A percentile compares a stretch with the other conserved stretches of the same genome.
Evolutionary conservation across 495 filamentous ascomycete genomes (phyloP).

Genomic region (Podospora appendiculata): DNA sequence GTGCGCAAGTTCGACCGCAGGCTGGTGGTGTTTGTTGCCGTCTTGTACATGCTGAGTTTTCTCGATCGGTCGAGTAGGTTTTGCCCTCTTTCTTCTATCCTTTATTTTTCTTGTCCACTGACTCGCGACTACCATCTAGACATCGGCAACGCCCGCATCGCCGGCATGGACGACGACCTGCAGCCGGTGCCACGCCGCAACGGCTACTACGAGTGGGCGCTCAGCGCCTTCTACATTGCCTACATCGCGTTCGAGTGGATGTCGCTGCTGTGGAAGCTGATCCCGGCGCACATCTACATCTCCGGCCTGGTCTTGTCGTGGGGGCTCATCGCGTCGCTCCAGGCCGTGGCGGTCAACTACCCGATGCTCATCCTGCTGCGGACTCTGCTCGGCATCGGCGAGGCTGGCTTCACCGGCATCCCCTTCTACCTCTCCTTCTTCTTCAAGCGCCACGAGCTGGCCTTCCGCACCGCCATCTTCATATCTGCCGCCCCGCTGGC

Average conservation of each 20-base stretch:
- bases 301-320: slow-evolving; percentile 58
- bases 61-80: slow-evolving; percentile 67
- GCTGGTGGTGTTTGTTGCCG: slow-evolving; percentile 71
- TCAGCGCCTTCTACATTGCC: slow-evolving; percentile 69
- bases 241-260: slow-evolving; percentile 66
- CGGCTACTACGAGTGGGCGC: slow-evolving; percentile 69
- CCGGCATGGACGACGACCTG: slow-evolving; percentile 62
- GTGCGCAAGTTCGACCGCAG: slow-evolving; percentile 65
- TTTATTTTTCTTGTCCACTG: background rate
- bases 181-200: slow-evolving; percentile 52
- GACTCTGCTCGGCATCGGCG: slow-evolving; percentile 61
- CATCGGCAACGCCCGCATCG: slow-evolving; percentile 73
- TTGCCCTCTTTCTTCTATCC: background rate
- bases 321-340: slow-evolving; percentile 64
- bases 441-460: slow-evolving; percentile 75
- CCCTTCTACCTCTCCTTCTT: slow-evolving; percentile 81
- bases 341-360: slow-evolving; percentile 63
- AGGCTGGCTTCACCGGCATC: slow-evolving; percentile 70
- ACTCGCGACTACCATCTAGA: slow-evolving; percentile 33
- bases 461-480: slow-evolving; percentile 74
- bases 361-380: slow-evolving; percentile 60
- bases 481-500: slow-evolving; percentile 76
- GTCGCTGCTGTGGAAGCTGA: slow-evolving; percentile 67
- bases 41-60: slow-evolving; percentile 77
- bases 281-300: slow-evolving; percentile 53